Base-by-base conservation (phyloP, 129 eudicot species). In the Saussurea involucrata region DNA sequence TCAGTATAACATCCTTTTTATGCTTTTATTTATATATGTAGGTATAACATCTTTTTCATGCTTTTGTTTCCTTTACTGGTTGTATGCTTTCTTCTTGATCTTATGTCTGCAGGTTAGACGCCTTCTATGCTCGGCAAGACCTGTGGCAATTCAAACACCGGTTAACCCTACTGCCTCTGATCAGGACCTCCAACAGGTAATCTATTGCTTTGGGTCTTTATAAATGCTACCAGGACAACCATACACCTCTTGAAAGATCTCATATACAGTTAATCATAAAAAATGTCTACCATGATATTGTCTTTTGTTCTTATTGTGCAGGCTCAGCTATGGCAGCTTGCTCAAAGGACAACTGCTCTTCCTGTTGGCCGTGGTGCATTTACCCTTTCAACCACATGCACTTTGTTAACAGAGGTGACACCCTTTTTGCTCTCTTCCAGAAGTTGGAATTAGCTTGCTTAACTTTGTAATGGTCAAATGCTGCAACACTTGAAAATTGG, bases 241-340 rank as follows among this genome's bases (percentile, higher is more conserved):
- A 4, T 77, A 65, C 75, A 68, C 33, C 32, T 49, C 36, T 49
- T 11, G 73, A 32, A 11, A 25, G 75, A 68, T 36, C 42, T 69
- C 42, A 53, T 33, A 68, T 34, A 24, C 63, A 68, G 29, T 6
- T 58, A 6, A 68, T 73, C 64, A 20, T 0, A 24, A 64, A n/a
- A n/a, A 10, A n/a, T 32, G 37, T 12, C 25, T 65, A 65, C 46
- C 12, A 53, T 24, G 37, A 80, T 25, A 73, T 55, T 70, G 80
- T 36, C 37, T 40, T 71, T 29, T 77, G 28, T 66, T 53, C 57
- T 33, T 31, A 22, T 58, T 73, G 31, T 84, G 44, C 79, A 95
- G 99, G 95, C 92, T 82, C 97, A 95, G 82, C 82, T 95, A 74
- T 95, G 99, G 99, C 99, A 95, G 79, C 93, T 95, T 85, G 97